phyloP scores from a whole-genome alignment of 805 yeast genomes.

The Nakazawaea anatomiae region DNA sequence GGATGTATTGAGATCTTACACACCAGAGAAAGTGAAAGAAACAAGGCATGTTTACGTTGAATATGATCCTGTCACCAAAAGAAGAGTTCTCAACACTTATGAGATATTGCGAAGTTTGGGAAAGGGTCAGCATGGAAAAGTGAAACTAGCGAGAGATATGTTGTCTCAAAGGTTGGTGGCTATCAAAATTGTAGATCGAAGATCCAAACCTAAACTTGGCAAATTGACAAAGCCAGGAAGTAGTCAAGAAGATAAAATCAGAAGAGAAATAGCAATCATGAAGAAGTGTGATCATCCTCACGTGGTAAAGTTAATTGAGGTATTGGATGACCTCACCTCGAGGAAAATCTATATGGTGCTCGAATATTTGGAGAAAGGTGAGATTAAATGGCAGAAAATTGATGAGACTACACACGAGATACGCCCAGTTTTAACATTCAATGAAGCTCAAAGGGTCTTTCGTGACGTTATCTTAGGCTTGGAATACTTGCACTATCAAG shows the following conservation, averaged over 20 bases:
- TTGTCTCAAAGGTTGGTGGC: constrained; percentile 71
- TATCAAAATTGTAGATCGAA: constrained; percentile 84
- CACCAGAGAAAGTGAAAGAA: constrained; percentile 56
- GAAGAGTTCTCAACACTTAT: constrained; percentile 81
- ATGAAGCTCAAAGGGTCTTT: constrained; percentile 63
- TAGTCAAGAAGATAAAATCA: constrained; percentile 62
- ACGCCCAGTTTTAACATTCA: constrained; percentile 63
- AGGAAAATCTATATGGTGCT: constrained; percentile 85
- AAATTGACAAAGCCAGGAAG: constrained; percentile 24
- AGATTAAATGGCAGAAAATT: constrained; percentile 70
- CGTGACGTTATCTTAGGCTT: constrained; percentile 83
- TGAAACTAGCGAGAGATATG: constrained; percentile 78
- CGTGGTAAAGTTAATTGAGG: constrained; percentile 82
- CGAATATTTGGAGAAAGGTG: constrained; percentile 89
- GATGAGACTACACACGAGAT: constrained; percentile 10
- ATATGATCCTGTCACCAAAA: constrained; percentile 79
- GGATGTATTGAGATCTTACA: constrained; percentile 4
- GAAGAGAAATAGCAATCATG: constrained; percentile 89
- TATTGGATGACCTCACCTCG: constrained; percentile 77
- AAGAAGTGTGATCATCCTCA: constrained; percentile 89
- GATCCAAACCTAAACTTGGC: constrained; percentile 49
- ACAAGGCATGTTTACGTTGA: constrained; percentile 75
- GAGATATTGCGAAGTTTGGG: constrained; percentile 87
- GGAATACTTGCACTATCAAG: constrained; percentile 86
- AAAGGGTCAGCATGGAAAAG: constrained; percentile 98